Evolutionary conservation across 805 yeast genomes (phyloP), one percentile per base, ranked within the genome.

Genomic region (Yarrowia deformans): DNA sequence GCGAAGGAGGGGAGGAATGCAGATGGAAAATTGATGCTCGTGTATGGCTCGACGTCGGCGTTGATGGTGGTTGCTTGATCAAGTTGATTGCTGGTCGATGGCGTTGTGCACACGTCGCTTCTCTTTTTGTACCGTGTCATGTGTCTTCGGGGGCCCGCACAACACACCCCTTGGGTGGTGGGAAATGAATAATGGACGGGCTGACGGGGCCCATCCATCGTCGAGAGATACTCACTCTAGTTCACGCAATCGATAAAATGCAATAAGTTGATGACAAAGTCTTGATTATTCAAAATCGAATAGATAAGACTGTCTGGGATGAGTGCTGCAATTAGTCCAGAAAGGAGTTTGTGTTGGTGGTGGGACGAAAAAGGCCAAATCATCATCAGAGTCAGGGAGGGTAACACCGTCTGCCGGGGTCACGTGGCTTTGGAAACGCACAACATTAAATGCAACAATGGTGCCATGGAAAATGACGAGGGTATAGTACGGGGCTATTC

Each of bases 281-380:
- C 66, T 60, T 45, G 66, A 34, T 60, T 60, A 60, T 60, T 60
- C 66, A 60, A 60, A 60, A 60, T 60, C 50, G 66, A 60, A 60
- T 60, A 45, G 52, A 60, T 39, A 60, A 60, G 66, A 60, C 66
- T 60, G 66, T 63, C 55, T 63, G 55, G 56, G 56, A 48, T 48
- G 68, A 37, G 68, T 63, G 55, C 68, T 63, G 68, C 68, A 63
- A 48, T 63, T 49, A 48, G 55, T 49, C 68, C 55, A 49, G 48
- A 63, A 63, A 63, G 68, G 68, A 63, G 68, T 63, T 63, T 63
- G 68, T 63, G 68, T 63, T 60, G 67, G 60, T 23, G 23, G 68
- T 48, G 56, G 55, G 56, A 48, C 48, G 68, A 63, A 63, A 63
- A 63, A 63, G 68, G 68, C 68, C 68, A 63, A 63, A 63, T 63